These are phyloP conservation scores for Pseudocercospora ulei DNA, from an alignment of 2,329 filamentous ascomycete genomes.

Conservation along the genomic window DNA sequence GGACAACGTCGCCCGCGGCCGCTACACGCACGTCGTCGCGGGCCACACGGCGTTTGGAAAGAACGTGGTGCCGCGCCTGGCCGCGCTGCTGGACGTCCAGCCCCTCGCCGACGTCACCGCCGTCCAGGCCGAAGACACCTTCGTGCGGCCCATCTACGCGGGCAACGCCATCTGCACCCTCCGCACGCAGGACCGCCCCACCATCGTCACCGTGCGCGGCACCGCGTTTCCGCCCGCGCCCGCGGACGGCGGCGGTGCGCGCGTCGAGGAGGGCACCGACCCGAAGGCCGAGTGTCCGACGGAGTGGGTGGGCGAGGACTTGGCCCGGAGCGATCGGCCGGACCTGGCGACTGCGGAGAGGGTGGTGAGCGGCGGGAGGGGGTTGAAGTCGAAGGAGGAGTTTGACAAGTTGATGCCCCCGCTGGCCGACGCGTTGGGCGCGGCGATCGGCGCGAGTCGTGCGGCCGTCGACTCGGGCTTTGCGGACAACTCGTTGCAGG, in stretches of 20 bases:
- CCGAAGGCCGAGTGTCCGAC: constrained; percentile 63
- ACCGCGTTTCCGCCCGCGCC: constrained; percentile 77
- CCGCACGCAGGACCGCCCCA: constrained; percentile 74
- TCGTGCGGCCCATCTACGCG: constrained; percentile 92
- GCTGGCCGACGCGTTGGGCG: constrained; percentile 81
- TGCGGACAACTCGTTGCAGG: constrained; percentile 95
- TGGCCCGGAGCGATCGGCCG: constrained; percentile 85
- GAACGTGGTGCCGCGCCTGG: constrained; percentile 81
- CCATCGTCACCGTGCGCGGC: constrained; percentile 83
- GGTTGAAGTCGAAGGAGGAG: constrained; percentile 94
- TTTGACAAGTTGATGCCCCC: constrained; percentile 90
- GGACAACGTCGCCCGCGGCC: constrained; percentile 93
- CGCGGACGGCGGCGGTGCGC: constrained; percentile 60
- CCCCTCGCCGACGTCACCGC: constrained; percentile 85
- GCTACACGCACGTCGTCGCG: constrained; percentile 82
- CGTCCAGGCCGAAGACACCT: constrained; percentile 84
- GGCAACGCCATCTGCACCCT: constrained; percentile 96
- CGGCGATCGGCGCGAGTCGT: constrained; percentile 89
- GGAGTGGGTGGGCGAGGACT: constrained; percentile 89
- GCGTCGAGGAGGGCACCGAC: constrained; percentile 72
- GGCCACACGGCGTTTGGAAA: constrained; percentile 95
- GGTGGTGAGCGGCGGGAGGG: constrained; percentile 88
- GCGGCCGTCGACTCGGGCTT: constrained; percentile 96
- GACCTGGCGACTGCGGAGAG: constrained; percentile 80
- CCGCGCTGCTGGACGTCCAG: constrained; percentile 82